Base-by-base conservation (phyloP, 2,329 filamentous ascomycete species). In the Fusarium sp. region DNA sequence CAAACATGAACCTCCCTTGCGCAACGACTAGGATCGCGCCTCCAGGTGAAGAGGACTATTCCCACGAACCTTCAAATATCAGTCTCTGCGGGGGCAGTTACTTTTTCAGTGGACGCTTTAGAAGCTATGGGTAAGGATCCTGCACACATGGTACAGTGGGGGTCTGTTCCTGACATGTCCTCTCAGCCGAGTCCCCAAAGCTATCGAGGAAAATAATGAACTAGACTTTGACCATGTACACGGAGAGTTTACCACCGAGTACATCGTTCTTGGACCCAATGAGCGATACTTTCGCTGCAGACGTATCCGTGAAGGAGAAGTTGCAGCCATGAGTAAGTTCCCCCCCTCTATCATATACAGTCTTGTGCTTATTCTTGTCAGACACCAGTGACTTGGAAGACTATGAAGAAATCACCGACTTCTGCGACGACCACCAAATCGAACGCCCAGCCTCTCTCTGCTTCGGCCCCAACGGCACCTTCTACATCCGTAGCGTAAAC, bases 361-460 rank as follows among this genome's bases (percentile, higher is more conserved):
- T 14, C 10, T 29, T 17, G 49, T 38, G 12, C 49, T 58, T 1
- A 63, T 17, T 9, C n/a, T 22, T 27, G 6, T 27, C 9, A 78
- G 76, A 63, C 9, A 64, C 40, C 12, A 71, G 71, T 10, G 68
- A 78, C 17, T 56, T 78, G 27, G 69, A 69, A 27, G 51, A 67
- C 29, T 78, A 78, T 35, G 63, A 66, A 16, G 66, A 69, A 36
- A 22, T 78, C 5, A 36, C 59, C 24, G 64, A 66, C 24, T 66
- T 75, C 20, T 75, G 74, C 6, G 55, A 63, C 31, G 59, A 67
- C 2, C 64, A 77, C 31, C 62, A 78, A 42, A 68, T 75, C 12
- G 74, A 75, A n/a, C 73, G 76, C 6, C 76, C 76, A 1, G 33
- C 38, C 2, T 76, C 77, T 6, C 49, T 77, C n/a, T 75, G 66